Conservation (phyloP, 176 grass and related monocot genomes). For the Lolium multiflorum region DNA sequence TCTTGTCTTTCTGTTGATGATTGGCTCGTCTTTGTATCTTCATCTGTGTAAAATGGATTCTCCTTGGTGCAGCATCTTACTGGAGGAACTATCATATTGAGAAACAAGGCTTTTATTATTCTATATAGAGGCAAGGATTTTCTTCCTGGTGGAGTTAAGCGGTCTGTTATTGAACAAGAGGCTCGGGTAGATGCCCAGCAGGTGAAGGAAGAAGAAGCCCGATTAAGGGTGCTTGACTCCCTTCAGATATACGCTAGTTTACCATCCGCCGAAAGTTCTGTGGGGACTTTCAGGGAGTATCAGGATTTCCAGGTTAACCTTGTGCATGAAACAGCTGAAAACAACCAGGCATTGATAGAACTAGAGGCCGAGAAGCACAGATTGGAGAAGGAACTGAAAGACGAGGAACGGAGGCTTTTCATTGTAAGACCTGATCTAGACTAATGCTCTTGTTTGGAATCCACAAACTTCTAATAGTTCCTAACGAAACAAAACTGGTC, state of each 20-base stretch:
- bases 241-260: conserved; percentile 45
- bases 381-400: conserved; percentile 79
- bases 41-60: conserved; percentile 53
- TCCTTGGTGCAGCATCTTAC: conserved; percentile 86
- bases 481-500: background rate
- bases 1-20: conserved; percentile 29
- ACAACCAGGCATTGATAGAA: conserved; percentile 35
- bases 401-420: conserved; percentile 49
- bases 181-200: conserved; percentile 63
- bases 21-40: conserved; percentile 38
- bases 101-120: conserved; percentile 95
- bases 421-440: conserved; percentile 59
- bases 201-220: conserved; percentile 80
- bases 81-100: conserved; percentile 89
- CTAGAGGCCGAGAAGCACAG: conserved; percentile 69
- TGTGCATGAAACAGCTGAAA: conserved; percentile 43
- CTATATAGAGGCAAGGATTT: conserved; percentile 98
- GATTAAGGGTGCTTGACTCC: conserved; percentile 54
- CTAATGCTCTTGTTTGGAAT: conserved; percentile 27
- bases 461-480: background rate
- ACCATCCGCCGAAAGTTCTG: conserved; percentile 49
- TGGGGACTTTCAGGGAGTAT: conserved; percentile 73
- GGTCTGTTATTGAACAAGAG: conserved; percentile 63
- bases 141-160: conserved; percentile 66
- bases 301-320: conserved; percentile 60